A percentile compares a stretch with the other conserved stretches of the same genome.
phyloP scores from a whole-genome alignment of 495 filamentous ascomycete genomes.

The Penicillium canescens region DNA sequence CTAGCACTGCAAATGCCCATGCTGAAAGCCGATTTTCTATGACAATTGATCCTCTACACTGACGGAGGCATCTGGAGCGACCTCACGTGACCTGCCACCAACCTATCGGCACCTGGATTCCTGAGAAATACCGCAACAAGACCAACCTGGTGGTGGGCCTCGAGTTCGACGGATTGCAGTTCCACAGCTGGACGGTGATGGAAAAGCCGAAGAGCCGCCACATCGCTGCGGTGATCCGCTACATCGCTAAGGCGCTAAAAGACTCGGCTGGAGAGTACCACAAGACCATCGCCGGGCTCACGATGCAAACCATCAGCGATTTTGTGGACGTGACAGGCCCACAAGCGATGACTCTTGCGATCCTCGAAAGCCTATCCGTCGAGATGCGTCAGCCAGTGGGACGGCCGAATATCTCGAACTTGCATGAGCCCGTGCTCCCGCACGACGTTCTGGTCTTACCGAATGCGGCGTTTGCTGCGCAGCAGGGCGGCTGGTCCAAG shows the following conservation, averaged over 20 bases:
- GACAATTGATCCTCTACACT: not conserved
- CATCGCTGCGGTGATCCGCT: not conserved
- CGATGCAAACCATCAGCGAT: not conserved
- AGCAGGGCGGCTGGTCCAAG: not conserved
- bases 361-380: not conserved
- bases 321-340: slow-evolving; percentile 5
- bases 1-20: slow-evolving; percentile 1
- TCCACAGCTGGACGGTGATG: slow-evolving; percentile 7
- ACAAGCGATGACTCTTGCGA: not conserved
- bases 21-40: slow-evolving; percentile 2
- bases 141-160: slow-evolving; percentile 2
- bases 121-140: not conserved
- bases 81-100: slow-evolving; percentile 1
- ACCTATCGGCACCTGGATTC: slow-evolving; percentile 1
- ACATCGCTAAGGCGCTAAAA: slow-evolving; percentile 1
- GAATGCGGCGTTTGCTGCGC: not conserved
- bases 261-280: not conserved
- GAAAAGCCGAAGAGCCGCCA: not conserved
- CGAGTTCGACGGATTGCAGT: slow-evolving; percentile 6
- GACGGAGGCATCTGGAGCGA: slow-evolving; percentile 4
- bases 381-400: not conserved
- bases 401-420: not conserved
- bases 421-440: not conserved
- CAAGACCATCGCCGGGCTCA: not conserved
- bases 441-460: slow-evolving; percentile 7